Percentiles rank a stretch among this genome's conserved stretches.
These are phyloP conservation scores for Camellia granthamiana DNA, from an alignment of 148 eudicot species.

Conservation along the genomic window DNA sequence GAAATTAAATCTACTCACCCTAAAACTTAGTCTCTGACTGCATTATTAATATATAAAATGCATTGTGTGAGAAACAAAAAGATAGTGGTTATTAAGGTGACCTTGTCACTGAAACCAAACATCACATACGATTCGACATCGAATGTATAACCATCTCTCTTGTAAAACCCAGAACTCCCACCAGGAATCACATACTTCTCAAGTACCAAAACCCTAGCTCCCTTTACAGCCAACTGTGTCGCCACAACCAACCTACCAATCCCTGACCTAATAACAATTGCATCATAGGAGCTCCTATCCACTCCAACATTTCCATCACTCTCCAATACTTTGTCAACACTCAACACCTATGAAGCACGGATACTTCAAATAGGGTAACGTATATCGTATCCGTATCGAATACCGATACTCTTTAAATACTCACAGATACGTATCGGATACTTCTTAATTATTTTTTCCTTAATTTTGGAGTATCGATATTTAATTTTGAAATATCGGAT, in stretches of 20 bases:
- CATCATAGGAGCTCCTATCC: slow-evolving; percentile 54
- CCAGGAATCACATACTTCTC: slow-evolving; percentile 99
- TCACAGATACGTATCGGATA: too few relatives aligned
- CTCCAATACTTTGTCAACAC: slow-evolving; percentile 35
- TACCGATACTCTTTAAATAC: too few relatives aligned
- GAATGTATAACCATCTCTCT: slow-evolving; percentile 89
- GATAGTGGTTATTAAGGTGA: slow-evolving; percentile 16
- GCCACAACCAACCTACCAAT: slow-evolving; percentile 96
- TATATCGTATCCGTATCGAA: too few relatives aligned
- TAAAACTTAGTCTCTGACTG: neutral
- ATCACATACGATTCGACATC: slow-evolving; percentile 98
- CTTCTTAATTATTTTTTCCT: too few relatives aligned
- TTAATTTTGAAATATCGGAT: too few relatives aligned
- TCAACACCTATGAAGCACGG: slow-evolving; percentile 12
- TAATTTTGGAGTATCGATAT: too few relatives aligned
- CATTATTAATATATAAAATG: neutral
- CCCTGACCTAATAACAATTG: slow-evolving; percentile 90
- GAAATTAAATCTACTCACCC: neutral
- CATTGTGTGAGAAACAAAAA: neutral
- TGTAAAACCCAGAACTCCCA: slow-evolving; percentile 92
- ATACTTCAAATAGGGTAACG: too few relatives aligned
- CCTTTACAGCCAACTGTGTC: slow-evolving; percentile 93
- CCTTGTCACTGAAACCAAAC: slow-evolving; percentile 99
- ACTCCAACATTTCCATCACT: slow-evolving; percentile 27
- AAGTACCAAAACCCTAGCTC: slow-evolving; percentile 86